Base-by-base conservation (phyloP, 768 basidiomycete genomes). In the Mycena venus region DNA sequence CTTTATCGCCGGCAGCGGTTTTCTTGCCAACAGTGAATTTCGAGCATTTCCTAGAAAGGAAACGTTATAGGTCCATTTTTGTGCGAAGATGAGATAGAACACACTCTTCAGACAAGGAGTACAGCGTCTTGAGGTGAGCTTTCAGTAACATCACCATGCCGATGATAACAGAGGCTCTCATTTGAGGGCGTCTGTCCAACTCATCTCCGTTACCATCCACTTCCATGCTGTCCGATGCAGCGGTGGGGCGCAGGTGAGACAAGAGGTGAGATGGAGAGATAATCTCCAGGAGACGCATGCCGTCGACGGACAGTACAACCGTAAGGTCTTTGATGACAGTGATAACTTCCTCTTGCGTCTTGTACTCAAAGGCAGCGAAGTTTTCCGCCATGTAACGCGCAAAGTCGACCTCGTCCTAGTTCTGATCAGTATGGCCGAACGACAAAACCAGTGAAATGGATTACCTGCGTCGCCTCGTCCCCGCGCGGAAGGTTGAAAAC, bases 301-400 rank as follows among this genome's bases (percentile, higher is more conserved):
- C 98, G 12, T 91, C 90, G 2, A 92, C 94, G 1, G 94, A 97
- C 56, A 96, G 87, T 27, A 94, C 88, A 21, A 89, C 85, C 11
- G 95, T 96, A 68, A 97, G 87, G 67, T 90, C 89, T 72, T 94
- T 94, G 80, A 98, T 90, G 27, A 99, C 92, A 6, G 94, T 92
- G 64, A 99, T 85, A 6, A 94, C 92, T 83, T 99, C 98, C 82
- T 99, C 98, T 78, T 94, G 93, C 0, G 96, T 95, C 85, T 96
- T 99, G 87, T 97, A 99, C 38, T 99, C 97, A 73, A 99, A 91
- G 0, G 93, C 86, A 0, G 97, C 90, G 70, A 99, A 93, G 79
- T 99, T 99, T 81, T 99, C 98, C 0, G 96, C 93, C 91, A 99
- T 95, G 84, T 96, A 99, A 67, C 97, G 93, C 5, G 89, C 89